Evolutionary conservation across 441 rosid genomes (phyloP).

Genomic region (Mallotus japonicus): DNA sequence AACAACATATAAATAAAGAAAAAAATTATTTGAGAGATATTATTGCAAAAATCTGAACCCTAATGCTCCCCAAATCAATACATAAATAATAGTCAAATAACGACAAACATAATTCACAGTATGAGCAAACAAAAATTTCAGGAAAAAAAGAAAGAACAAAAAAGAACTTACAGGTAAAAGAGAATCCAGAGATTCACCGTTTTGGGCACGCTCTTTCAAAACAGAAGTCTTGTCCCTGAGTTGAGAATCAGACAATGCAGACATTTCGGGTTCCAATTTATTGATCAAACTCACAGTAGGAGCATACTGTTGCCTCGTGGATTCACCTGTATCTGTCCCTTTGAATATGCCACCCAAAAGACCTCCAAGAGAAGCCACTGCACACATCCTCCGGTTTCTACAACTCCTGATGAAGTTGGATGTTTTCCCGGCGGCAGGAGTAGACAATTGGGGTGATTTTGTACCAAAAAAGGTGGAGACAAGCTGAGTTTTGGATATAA

Average conservation of each 20-base stretch:
- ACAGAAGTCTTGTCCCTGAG: slow-evolving; percentile 66
- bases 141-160: no score
- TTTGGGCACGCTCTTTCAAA: slow-evolving; percentile 65
- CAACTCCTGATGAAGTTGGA: slow-evolving; percentile 22
- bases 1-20: not conserved
- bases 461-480: slow-evolving; percentile 42
- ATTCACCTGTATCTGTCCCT: slow-evolving; percentile 79
- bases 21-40: not conserved
- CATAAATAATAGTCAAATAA: not conserved
- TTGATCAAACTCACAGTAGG: slow-evolving; percentile 51
- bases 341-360: slow-evolving; percentile 80
- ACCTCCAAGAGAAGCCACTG: slow-evolving; percentile 75
- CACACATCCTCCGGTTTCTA: slow-evolving; percentile 33
- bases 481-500: slow-evolving; percentile 26
- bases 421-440: slow-evolving; percentile 9
- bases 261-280: slow-evolving; percentile 57
- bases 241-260: slow-evolving; percentile 61
- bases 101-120: not conserved
- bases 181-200: slow-evolving; percentile 84
- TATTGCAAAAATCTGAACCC: not conserved
- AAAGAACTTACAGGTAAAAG: slow-evolving; percentile 64
- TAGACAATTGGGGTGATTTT: slow-evolving; percentile 24
- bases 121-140: not conserved
- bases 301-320: slow-evolving; percentile 79
- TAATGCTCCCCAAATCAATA: not conserved